phyloP scores from a whole-genome alignment of 2,329 filamentous ascomycete species.

The Lasiodiplodia sp. region DNA sequence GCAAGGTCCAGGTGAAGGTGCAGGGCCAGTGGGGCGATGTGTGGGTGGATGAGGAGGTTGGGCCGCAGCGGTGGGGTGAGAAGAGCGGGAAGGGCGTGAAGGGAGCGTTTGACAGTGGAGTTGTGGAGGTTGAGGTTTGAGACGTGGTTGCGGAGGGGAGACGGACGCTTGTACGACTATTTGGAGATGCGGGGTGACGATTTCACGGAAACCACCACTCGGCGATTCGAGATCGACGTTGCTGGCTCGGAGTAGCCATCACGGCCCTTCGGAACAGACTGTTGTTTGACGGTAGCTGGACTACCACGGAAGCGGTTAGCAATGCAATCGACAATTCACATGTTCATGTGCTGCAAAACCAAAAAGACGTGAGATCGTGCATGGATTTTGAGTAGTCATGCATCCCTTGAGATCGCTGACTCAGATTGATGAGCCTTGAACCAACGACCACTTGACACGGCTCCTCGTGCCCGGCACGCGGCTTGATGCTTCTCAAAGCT shows the following conservation, averaged over 20 bases:
- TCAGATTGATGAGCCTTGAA: not conserved
- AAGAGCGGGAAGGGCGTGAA: not conserved
- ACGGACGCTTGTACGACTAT: not conserved
- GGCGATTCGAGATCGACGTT: too few relatives aligned
- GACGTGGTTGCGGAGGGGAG: too few relatives aligned
- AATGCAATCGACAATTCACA: not conserved
- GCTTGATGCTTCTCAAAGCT: not conserved
- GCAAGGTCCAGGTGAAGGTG: slow-evolving; percentile 48
- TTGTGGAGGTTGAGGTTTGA: not conserved
- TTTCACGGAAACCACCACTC: too few relatives aligned
- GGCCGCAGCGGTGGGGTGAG: not conserved
- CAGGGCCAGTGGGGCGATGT: slow-evolving; percentile 30
- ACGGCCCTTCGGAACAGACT: too few relatives aligned
- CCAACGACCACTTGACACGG: not conserved
- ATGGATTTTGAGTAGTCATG: not conserved
- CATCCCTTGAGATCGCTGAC: not conserved
- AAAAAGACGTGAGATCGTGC: not conserved
- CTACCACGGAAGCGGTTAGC: not conserved
- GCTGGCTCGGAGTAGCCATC: too few relatives aligned
- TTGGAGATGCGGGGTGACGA: not conserved
- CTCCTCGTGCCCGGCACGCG: not conserved
- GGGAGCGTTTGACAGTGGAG: not conserved
- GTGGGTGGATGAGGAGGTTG: slow-evolving; percentile 24
- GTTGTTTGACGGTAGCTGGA: not conserved
- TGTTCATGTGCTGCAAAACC: not conserved